Evolutionary conservation across 2,329 filamentous ascomycete genomes (phyloP), one percentile per base, ranked within the genome.

Genomic region (Aschersonia sp.): DNA sequence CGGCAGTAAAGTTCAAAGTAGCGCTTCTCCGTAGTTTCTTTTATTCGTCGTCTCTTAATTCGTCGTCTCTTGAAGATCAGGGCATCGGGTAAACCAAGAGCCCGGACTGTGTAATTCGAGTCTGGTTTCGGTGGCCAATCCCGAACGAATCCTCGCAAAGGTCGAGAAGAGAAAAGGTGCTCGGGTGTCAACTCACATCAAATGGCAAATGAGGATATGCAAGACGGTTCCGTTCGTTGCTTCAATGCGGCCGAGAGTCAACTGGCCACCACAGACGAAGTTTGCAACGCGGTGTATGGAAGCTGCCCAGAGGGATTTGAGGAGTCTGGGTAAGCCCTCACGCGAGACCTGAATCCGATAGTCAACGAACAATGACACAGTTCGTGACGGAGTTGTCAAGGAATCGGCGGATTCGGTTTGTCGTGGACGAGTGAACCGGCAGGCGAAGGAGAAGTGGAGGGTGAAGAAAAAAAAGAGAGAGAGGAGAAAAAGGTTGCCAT

Each of bases 351-450:
- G 55, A 58, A 56, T 54, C 56, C 53, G 55, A 47, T 33, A 30
- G 53, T 55, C 55, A 46, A 53, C 55, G 55, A 58, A 58, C 52
- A 43, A 41, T 51, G 53, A 44, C 44, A 42, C 47, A 51, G 47
- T 57, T 58, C 60, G 60, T 56, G 62, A 64, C 58, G 57, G 47
- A 47, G 46, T 63, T 64, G 60, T 63, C 60, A 55, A 54, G 51
- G 52, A 52, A 52, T 64, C 52, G 62, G 58, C 56, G 61, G 63
- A 63, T 65, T 66, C 63, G 59, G 60, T 52, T 55, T 55, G 51
- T 60, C 59, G 60, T 59, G 57, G 56, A 55, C 54, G 47, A 50
- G 51, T 43, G 46, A 50, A 52, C 50, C 50, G 52, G 51, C 47
- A 50, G 50, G 42, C 50, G 45, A 50, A 51, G 52, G 53, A 52